Conservation (phyloP, 2,329 filamentous ascomycete species). For the Grosmannia penicillata region DNA sequence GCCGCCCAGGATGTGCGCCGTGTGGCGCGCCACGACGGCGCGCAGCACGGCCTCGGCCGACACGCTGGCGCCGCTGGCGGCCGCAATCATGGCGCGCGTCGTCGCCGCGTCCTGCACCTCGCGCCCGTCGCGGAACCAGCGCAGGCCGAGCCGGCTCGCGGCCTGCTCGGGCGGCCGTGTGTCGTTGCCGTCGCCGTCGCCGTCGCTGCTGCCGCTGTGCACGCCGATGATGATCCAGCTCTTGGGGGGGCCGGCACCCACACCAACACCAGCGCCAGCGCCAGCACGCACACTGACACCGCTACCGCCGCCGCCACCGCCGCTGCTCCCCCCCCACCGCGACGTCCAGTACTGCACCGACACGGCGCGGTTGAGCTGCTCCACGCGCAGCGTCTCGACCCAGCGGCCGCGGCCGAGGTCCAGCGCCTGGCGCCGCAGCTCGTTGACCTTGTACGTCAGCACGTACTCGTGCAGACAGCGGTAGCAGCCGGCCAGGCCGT, state of each 20-base stretch:
- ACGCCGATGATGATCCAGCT: constrained; percentile 88
- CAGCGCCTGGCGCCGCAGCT: constrained; percentile 63
- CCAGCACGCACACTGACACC: no score
- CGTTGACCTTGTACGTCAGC: constrained; percentile 78
- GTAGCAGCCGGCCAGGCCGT: constrained; percentile 69
- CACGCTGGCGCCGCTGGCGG: constrained; percentile 22
- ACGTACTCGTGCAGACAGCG: constrained; percentile 76
- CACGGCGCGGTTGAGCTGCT: constrained; percentile 66
- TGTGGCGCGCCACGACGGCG: constrained; percentile 60
- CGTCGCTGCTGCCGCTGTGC: constrained; percentile 40
- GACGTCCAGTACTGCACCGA: constrained; percentile 84
- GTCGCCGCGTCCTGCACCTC: constrained; percentile 48
- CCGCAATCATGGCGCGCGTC: constrained; percentile 45
- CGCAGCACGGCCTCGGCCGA: constrained; percentile 63
- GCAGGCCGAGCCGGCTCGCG: constrained; percentile 43
- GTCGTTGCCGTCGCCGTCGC: neutral
- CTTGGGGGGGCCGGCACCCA: constrained; percentile 45
- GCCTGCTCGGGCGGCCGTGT: constrained; percentile 19
- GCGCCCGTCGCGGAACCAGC: constrained; percentile 76
- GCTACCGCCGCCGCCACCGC: neutral
- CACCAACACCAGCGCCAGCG: no score
- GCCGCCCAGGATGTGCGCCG: constrained; percentile 53
- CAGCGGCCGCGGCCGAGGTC: constrained; percentile 57
- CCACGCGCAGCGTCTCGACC: constrained; percentile 63
- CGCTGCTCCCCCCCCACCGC: constrained; percentile 27